Base-by-base conservation (phyloP, 331 rosid genomes). In the Quercus lobata region DNA sequence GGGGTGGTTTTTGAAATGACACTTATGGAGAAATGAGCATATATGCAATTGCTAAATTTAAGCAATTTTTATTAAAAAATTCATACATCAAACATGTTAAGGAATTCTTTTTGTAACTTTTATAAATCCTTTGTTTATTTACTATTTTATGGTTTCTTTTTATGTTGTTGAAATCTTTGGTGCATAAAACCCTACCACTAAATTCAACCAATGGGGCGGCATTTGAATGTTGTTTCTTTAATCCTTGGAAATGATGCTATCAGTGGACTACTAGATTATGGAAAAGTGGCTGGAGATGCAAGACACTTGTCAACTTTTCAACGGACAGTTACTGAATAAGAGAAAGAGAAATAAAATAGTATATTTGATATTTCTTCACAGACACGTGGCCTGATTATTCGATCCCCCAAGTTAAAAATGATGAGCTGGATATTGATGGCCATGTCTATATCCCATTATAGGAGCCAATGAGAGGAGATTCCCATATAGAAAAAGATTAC, bases 21-120 rank as follows among this genome's bases (percentile, higher is more conserved):
- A 77, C 76, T 65, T 77, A 18, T 21, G 69, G 73, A 76, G 77
- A 69, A 75, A 52, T 41, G 57, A 71, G 88, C 78, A 82, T 79
- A 68, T 80, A 79, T 89, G 82, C 86, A 84, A 22, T 84, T 87
- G 82, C 88, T 86, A 88, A 61, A 75, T 86, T 37, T 57, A 79
- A 80, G 78, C 81, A 66, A 81, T 37, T 78, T 76, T 55, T 21
- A 41, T 74, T 37, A 35, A 18, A 73, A 72, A 72, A 17, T 3
- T 76, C 78, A 27, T 58, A 58, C 14, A 41, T 37, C 41, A 52
- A 71, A 82, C 74, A 74, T 73, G 75, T 82, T 69, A 65, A 65
- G 34, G 19, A 79, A 83, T 69, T 32, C 49, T 68, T 74, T 69
- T 44, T 66, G 58, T 78, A 69, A 61, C 75, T 22, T 72, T 77